These are phyloP conservation scores for Fusarium sp. DNA, from an alignment of 2,329 filamentous ascomycete genomes.

Conservation along the genomic window DNA sequence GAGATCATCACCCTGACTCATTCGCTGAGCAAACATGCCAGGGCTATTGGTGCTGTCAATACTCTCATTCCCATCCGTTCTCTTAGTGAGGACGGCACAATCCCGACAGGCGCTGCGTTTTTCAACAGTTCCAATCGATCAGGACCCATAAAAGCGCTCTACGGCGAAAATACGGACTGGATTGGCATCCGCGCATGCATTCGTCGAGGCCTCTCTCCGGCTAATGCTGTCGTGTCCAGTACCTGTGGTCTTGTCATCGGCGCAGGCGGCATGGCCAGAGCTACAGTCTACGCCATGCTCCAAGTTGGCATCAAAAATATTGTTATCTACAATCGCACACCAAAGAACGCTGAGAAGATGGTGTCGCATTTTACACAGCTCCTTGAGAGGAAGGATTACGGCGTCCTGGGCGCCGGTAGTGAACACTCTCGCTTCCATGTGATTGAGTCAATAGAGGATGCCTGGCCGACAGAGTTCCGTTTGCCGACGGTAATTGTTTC, in stretches of 20 bases:
- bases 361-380: slow-evolving; percentile 77
- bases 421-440: slow-evolving; percentile 68
- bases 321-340: slow-evolving; percentile 79
- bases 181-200: slow-evolving; percentile 82
- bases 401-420: slow-evolving; percentile 58
- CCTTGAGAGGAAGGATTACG: slow-evolving; percentile 59
- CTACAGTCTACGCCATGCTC: slow-evolving; percentile 82
- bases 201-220: slow-evolving; percentile 78
- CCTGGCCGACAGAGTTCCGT: slow-evolving; percentile 74
- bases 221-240: slow-evolving; percentile 71
- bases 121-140: slow-evolving; percentile 69
- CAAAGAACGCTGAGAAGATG: slow-evolving; percentile 74
- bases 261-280: slow-evolving; percentile 81
- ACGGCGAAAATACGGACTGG: slow-evolving; percentile 87
- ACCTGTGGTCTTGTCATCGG: slow-evolving; percentile 72
- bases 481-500: slow-evolving; percentile 81
- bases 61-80: slow-evolving; percentile 79
- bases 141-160: slow-evolving; percentile 76
- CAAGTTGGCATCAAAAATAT: slow-evolving; percentile 83
- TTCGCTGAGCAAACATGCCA: slow-evolving; percentile 78
- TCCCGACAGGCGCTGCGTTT: slow-evolving; percentile 67
- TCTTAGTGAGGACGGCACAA: slow-evolving; percentile 67
- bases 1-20: slow-evolving; percentile 77
- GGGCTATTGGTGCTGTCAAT: slow-evolving; percentile 81
- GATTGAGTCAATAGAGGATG: slow-evolving; percentile 67